Conservation (phyloP, 2,329 filamentous ascomycete genomes). For the Trichoderma harzianum region DNA sequence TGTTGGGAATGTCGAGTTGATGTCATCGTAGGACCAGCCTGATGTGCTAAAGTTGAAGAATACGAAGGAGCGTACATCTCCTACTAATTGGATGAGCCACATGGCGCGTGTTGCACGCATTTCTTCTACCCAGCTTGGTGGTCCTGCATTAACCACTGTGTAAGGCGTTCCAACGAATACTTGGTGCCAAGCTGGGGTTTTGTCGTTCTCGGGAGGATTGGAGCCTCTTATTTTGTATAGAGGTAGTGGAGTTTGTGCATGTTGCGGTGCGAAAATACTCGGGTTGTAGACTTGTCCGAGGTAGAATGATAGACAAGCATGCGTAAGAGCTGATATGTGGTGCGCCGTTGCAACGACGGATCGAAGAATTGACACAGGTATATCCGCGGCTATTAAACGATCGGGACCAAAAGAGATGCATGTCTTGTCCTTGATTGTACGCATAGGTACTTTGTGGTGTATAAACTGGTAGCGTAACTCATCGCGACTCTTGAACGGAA, state of each 20-base stretch:
- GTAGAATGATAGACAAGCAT: slow-evolving; percentile 23
- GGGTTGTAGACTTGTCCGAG: slow-evolving; percentile 16
- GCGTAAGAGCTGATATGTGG: slow-evolving; percentile 22
- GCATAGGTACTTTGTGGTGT: neutral
- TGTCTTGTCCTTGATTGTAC: neutral
- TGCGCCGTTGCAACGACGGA: slow-evolving; percentile 22
- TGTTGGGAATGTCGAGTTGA: neutral
- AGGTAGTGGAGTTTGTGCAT: neutral
- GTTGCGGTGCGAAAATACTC: slow-evolving; percentile 18
- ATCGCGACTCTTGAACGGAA: neutral
- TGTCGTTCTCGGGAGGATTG: neutral
- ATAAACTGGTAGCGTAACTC: slow-evolving; percentile 2
- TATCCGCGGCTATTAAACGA: neutral
- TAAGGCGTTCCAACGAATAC: neutral
- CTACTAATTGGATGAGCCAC: slow-evolving; percentile 22
- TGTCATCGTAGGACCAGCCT: slow-evolving; percentile 17
- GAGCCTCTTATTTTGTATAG: neutral
- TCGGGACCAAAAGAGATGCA: neutral
- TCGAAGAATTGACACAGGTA: slow-evolving; percentile 14
- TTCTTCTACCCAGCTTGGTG: slow-evolving; percentile 25
- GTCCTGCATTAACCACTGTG: neutral
- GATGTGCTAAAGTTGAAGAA: neutral
- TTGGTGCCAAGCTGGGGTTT: neutral
- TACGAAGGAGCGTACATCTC: slow-evolving; percentile 14
- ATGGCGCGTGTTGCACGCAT: slow-evolving; percentile 25